Base-by-base conservation (phyloP, 2,329 filamentous ascomycete species). In the Aspergillus tanneri region DNA sequence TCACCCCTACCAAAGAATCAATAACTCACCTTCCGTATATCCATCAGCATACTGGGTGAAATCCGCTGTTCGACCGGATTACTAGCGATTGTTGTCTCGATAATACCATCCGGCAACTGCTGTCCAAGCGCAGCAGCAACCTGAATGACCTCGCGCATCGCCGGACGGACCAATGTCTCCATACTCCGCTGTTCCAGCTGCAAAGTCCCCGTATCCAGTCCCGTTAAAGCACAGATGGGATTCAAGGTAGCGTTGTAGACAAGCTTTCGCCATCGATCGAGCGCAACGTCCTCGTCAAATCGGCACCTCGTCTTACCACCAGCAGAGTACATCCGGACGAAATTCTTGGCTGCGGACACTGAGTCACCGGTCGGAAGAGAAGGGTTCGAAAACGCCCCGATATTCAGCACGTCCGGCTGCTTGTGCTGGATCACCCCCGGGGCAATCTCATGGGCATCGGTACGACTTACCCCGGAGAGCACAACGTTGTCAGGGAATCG, bases 31-130 rank as follows among this genome's bases (percentile, higher is more conserved):
- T 81, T 81, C 27, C 71, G 65, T 2, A 75, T 59, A 61, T 83
- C 80, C 44, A 75, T 72, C 12, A 72, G 69, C 79, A 82, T 82
- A 55, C 77, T 80, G 0, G 79, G 80, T 49, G 70, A 68, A 52
- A 77, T 68, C 21, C 72, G 75, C 43, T 72, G 72, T 5, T 46
- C 72, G 16, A 75, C 63, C 0, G 78, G 76, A 65, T 82, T 78
- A 34, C 47, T 47, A 9, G 37, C 34, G 11, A 56, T 52, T 42
- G 55, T 52, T 1, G 43, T 27, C 9, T 57, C 54, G 2, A 52
- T 43, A 11, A 51, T n/a, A 14, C 52, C 47, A 1, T 30, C 45
- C 12, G 48, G 50, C 5, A 56, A 9, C 22, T 54, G 46, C 10
- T 47, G 32, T 0, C 51, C 53, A 16, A 43, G 49, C 2, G 52